A percentile compares a stretch with the other conserved stretches of the same genome.
Evolutionary conservation across 2,329 filamentous ascomycete genomes (phyloP).

Genomic region (Plectosphaerella plurivora): DNA sequence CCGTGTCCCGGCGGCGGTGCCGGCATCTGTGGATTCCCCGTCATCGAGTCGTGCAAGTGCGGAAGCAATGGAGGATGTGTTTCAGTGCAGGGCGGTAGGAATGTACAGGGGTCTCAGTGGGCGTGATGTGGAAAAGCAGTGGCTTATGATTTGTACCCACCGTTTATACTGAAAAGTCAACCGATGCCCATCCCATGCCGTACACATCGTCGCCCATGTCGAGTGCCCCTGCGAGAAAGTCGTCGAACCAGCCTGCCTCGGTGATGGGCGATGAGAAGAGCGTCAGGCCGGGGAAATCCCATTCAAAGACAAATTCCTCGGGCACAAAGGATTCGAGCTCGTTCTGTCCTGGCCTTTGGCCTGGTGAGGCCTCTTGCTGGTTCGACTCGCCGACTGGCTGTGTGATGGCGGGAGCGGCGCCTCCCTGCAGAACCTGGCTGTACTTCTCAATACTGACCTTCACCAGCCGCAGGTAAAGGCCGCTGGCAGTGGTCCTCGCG

Average conservation of each 20-base stretch:
- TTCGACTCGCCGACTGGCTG: background rate
- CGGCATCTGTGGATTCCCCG: constrained; percentile 7
- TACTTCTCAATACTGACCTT: constrained; percentile 18
- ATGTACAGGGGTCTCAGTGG: background rate
- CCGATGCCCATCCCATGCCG: constrained; percentile 9
- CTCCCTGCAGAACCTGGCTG: constrained; percentile 2
- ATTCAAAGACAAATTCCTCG: constrained; percentile 52
- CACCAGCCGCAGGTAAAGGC: constrained; percentile 18
- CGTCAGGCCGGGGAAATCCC: constrained; percentile 50
- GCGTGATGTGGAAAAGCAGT: background rate
- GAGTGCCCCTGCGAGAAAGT: constrained; percentile 16
- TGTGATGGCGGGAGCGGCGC: background rate
- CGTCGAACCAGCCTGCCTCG: constrained; percentile 19
- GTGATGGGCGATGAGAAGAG: constrained; percentile 28
- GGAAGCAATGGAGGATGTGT: constrained; percentile 5
- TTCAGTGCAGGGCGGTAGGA: constrained; percentile 2
- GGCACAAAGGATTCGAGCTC: constrained; percentile 50
- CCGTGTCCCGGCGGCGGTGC: constrained; percentile 7
- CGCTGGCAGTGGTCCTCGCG: constrained; percentile 28
- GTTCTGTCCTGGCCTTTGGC: constrained; percentile 20
- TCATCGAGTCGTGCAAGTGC: constrained; percentile 7
- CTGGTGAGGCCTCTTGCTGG: background rate
- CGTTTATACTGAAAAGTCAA: background rate
- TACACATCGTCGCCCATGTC: constrained; percentile 15
- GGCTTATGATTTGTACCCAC: too few species aligned